Base-by-base conservation (phyloP, 495 filamentous ascomycete species). In the Lentithecium fluviatile region DNA sequence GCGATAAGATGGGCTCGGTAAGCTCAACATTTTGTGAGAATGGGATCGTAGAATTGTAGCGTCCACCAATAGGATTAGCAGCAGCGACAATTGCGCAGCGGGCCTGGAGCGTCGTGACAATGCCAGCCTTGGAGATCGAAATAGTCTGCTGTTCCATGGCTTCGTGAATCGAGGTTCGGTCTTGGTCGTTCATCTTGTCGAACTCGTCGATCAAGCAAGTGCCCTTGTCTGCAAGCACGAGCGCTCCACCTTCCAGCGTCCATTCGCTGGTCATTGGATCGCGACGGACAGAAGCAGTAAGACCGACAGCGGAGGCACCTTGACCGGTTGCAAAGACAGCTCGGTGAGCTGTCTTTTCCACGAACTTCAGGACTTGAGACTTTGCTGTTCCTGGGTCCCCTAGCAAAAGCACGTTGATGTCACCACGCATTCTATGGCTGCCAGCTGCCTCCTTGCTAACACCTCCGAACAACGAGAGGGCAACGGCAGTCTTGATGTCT, bases 91-190 rank as follows among this genome's bases (percentile, higher is more conserved):
- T 95, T 17, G 91, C 90, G 73, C 95, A 99, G 51, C 95, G 87
- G n/a, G 95, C 95, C 71, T 99, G 94, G 2, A 99, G 79, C 0
- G 95, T 97, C 0, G 95, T 97, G 21, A 99, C 95, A 58, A 99
- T 99, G 72, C 95, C 95, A 6, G 95, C 95, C 74, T 99, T 99
- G 58, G 91, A 96, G 74, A 99, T 97, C 52, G 95, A 99, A 66
- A 99, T 99, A n/a, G 95, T 97, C 72, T 99, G 95, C 74, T 99
- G 95, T 74, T 99, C 95, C 95, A 99, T 99, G 58, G 95, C 95
- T 80, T 99, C 95, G 81, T 99, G 95, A 71, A 99, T 99, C 21
- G 89, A 95, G 0, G 95, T 99, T 43, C 94, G 80, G 73, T 99
- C 95, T 68, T 97, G 91, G 72, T 99, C 95, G 75, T 99, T 99